Evolutionary conservation across 2,329 filamentous ascomycete species (phyloP), one percentile per base, ranked within the genome.

Genomic region (Coleophoma cylindrospora): DNA sequence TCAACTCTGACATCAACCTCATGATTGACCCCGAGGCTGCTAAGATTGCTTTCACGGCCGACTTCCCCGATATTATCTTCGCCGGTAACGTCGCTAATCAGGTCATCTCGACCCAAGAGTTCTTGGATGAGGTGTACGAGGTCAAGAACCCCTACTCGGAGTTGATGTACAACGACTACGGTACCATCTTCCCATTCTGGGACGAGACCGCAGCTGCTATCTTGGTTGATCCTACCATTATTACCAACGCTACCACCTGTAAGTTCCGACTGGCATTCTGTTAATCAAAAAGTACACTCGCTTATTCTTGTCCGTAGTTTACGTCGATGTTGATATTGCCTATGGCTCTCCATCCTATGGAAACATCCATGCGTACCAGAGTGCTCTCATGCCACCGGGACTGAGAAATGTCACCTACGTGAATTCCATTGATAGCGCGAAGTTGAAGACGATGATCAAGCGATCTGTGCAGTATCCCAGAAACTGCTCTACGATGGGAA

Each of bases 11-110:
- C 54, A 74, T 76, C 58, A 79, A 77, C 60, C 59, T 76, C 2
- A 76, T 75, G 66, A 70, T 75, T 38, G 74, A 78, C 47, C 74
- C 74, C 1, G 74, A 77, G 59, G 72, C 69, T 3, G 64, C 72
- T 15, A 75, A 76, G 54, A 75, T 76, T 45, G 72, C 72, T 0
- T 56, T 79, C 15, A 74, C 69, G 1, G 73, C 75, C 7, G 58
- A 67, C 32, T 77, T 75, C 54, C 70, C 71, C 7, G 69, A 68
- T 37, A 76, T 73, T 49, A 65, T 68, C 27, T 65, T 76, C 49
- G 70, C 67, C 12, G 70, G 72, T 3, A 74, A 75, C 51, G 70
- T 68, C 40, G 73, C 73, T n/a, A 76, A 75, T 58, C 69, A 73
- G 55, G 65, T 74, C n/a, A 66, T 69, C 50, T 66, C 68, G 12